Base-by-base conservation (phyloP, 192 early-diverging fungal genomes). In the Coemansia sp. region DNA sequence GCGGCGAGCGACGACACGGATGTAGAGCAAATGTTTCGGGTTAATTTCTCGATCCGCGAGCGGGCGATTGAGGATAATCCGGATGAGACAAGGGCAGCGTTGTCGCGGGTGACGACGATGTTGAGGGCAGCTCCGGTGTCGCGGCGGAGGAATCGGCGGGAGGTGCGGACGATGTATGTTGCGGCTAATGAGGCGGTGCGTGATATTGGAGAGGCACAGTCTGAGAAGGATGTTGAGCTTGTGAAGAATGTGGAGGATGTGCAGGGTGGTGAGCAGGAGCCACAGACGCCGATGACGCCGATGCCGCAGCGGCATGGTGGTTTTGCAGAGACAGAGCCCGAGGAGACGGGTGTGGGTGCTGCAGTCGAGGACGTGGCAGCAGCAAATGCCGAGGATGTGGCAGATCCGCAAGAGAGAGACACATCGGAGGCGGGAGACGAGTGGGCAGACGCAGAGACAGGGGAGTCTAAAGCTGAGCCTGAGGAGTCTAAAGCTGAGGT, bases 31-130 rank as follows among this genome's bases (percentile, higher is more conserved):
- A 22, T 69, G 29, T 80, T 80, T 60, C 61, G 66, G 8, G 77
- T 80, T 11, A 80, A 74, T 57, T 80, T 80, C 57, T 80, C 77
- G 17, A 80, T 80, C 59, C 68, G 77, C 41, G 69, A 75, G 7
- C 59, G 60, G 10, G 72, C 77, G 2, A 80, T 80, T 66, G 55
- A 65, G 55, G 77, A 80, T 22, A 80, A 80, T 41, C 77, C 77
- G 1, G 77, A 80, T 41, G 77, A 80, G 39, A 74, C 72, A 37
- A 74, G 64, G 45, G 77, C 77, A 0, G 77, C 77, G 23, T 53
- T 80, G 25, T 62, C 72, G 9, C 57, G 77, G 2, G 77, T 80
- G 19, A 57, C 77, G 1, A 80, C 77, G 37, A 59, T 80, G 57
- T 56, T 80, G 38, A 63, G 77, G 15, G 60, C 71, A 0, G 77